phyloP scores from a whole-genome alignment of 2,329 filamentous ascomycete genomes.

The Neofusicoccum ribis region DNA sequence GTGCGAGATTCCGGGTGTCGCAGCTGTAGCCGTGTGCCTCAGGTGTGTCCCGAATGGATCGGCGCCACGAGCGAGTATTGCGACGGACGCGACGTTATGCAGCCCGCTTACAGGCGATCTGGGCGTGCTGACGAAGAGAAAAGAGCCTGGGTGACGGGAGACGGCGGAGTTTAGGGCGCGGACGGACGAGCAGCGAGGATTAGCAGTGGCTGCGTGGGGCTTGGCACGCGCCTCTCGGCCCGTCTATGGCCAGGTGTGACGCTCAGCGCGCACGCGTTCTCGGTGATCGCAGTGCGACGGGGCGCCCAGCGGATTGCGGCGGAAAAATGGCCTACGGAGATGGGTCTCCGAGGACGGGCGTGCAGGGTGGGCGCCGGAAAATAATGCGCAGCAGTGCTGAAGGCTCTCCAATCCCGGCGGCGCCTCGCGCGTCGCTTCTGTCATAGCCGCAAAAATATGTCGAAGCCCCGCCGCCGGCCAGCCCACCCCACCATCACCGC shows the following conservation, averaged over 20 bases:
- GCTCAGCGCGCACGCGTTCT: neutral
- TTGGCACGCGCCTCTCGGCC: constrained; percentile 15
- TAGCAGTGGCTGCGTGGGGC: constrained; percentile 13
- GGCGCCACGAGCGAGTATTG: constrained; percentile 4
- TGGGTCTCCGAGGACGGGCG: constrained; percentile 12
- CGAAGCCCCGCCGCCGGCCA: constrained; percentile 11
- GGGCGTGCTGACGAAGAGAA: constrained; percentile 17
- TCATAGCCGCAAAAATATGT: constrained; percentile 13
- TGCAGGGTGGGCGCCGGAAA: constrained; percentile 2
- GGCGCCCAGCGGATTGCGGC: constrained; percentile 1
- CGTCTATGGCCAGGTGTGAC: neutral
- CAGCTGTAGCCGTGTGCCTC: constrained; percentile 7
- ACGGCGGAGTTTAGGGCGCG: constrained; percentile 14
- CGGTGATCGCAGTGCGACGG: neutral
- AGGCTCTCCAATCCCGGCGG: constrained; percentile 8
- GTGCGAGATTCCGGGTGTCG: constrained; percentile 1
- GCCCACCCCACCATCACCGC: constrained; percentile 13
- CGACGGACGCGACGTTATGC: constrained; percentile 8
- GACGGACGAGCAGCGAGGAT: neutral
- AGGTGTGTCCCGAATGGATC: constrained; percentile 4
- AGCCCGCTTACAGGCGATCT: constrained; percentile 3
- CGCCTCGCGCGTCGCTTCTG: neutral
- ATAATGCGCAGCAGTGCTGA: neutral
- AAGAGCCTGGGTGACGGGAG: constrained; percentile 7
- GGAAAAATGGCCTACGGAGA: constrained; percentile 10